These are phyloP conservation scores for Penicillium parvum DNA, from an alignment of 495 filamentous ascomycete genomes.

Conservation along the genomic window DNA sequence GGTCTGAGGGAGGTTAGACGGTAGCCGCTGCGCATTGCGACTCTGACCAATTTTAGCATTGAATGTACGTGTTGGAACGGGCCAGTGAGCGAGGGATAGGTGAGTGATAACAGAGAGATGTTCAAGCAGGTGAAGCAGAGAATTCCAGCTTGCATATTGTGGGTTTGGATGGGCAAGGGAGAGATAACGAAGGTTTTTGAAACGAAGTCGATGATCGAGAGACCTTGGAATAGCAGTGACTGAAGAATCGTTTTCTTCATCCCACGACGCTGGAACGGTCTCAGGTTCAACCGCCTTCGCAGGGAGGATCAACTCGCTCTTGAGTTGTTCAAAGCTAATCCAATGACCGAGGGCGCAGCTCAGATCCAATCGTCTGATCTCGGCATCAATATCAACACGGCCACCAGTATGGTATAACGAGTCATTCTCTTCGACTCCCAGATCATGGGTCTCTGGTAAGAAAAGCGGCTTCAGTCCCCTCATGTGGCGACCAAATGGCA, in stretches of 20 bases:
- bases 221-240: conserved; percentile 31
- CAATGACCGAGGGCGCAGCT: conserved; percentile 54
- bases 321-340: conserved; percentile 56
- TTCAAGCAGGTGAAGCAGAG: conserved; percentile 57
- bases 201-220: conserved; percentile 40
- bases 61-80: conserved; percentile 63
- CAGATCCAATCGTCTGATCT: conserved; percentile 61
- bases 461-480: conserved; percentile 32
- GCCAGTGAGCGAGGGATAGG: conserved; percentile 77
- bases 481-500: conserved; percentile 20
- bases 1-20: conserved; percentile 18
- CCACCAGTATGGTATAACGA: too few species aligned
- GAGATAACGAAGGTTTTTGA: conserved; percentile 47
- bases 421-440: conserved; percentile 26
- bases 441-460: conserved; percentile 13
- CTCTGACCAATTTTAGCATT: too few species aligned
- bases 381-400: conserved; percentile 38
- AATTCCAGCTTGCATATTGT: conserved; percentile 56
- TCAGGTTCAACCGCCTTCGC: conserved; percentile 12
- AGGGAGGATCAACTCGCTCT: conserved; percentile 44
- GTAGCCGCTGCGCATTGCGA: too few species aligned
- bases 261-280: conserved; percentile 35
- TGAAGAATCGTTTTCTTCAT: conserved; percentile 17
- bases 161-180: conserved; percentile 46
- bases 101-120: conserved; percentile 66